Base-by-base conservation (phyloP, 768 basidiomycete genomes). In the Lanmaoa pseudosensibilis region DNA sequence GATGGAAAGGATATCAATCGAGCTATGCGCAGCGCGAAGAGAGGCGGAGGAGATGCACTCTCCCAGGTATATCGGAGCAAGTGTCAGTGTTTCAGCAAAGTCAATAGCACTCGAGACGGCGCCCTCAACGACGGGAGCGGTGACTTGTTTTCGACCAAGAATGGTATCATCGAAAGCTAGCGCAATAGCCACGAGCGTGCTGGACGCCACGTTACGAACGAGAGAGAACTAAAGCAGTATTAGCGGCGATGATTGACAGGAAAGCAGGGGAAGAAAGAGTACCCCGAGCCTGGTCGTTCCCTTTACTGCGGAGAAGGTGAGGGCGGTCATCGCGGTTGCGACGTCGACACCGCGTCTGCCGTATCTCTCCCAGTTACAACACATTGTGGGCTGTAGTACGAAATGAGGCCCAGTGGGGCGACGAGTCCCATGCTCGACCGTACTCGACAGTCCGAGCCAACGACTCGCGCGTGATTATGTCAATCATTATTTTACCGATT, bases 11-110 rank as follows among this genome's bases (percentile, higher is more conserved):
- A 85, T 78, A 64, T 90, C 88, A 59, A 92, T 83, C 25, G 90
- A 89, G 59, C 83, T 82, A 55, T 89, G 83, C 0, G 88, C 91
- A 2, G 88, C 88, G 19, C 84, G 74, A 38, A 93, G 76, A 5
- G 87, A 87, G 5, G 88, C 87, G 4, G 86, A 83, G 15, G 90
- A 87, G 48, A 92, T 78, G 60, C 88, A 85, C 74, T 92, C 89
- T 33, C 85, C 83, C 18, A 92, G 74, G 59, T 84, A 79, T 58
- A 93, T 83, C 13, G 91, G 90, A 2, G 85, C 84, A 43, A 93
- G 83, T 4, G 86, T 84, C 51, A 90, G 73, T 48, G 83, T 80
- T 69, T 92, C 91, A 3, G 85, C 83, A 30, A 88, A 74, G 40
- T 83, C 81, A 51, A 92, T 73, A 30, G 79, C 85, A 19, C 80